phyloP scores from a whole-genome alignment of 495 filamentous ascomycete species.

The Hypoxylon perforatum region DNA sequence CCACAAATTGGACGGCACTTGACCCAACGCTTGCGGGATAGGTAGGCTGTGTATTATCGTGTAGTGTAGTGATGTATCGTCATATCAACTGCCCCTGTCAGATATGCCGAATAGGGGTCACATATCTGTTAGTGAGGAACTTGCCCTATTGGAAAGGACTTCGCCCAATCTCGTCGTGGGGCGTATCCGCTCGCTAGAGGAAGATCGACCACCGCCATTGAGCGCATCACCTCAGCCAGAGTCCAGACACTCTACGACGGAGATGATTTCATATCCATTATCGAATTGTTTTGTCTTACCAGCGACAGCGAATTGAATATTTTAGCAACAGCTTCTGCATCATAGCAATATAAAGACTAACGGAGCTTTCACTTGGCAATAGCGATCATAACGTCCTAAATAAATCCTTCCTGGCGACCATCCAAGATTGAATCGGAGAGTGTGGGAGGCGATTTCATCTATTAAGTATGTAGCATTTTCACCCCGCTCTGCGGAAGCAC shows the following conservation, averaged over 20 bases:
- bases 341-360: constrained; percentile 9
- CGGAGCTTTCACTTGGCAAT: constrained; percentile 4
- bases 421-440: constrained; percentile 32
- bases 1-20: constrained; percentile 35
- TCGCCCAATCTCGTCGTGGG: constrained; percentile 31
- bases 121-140: constrained; percentile 31
- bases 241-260: constrained; percentile 8
- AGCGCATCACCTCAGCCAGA: constrained; percentile 24
- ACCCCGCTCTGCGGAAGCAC: constrained; percentile 33
- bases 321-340: constrained; percentile 14
- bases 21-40: constrained; percentile 16
- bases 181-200: constrained; percentile 21
- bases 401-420: constrained; percentile 21
- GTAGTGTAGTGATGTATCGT: constrained; percentile 10
- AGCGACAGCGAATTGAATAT: constrained; percentile 21
- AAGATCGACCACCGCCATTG: constrained; percentile 27
- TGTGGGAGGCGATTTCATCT: constrained; percentile 41
- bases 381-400: constrained; percentile 10
- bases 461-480: constrained; percentile 37
- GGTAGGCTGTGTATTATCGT: constrained; percentile 31
- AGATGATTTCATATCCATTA: constrained; percentile 20
- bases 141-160: neutral
- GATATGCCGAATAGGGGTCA: neutral
- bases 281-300: constrained; percentile 18
- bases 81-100: constrained; percentile 20